Base-by-base conservation (phyloP, 345 rosid species). In the Lumnitzera littorea region DNA sequence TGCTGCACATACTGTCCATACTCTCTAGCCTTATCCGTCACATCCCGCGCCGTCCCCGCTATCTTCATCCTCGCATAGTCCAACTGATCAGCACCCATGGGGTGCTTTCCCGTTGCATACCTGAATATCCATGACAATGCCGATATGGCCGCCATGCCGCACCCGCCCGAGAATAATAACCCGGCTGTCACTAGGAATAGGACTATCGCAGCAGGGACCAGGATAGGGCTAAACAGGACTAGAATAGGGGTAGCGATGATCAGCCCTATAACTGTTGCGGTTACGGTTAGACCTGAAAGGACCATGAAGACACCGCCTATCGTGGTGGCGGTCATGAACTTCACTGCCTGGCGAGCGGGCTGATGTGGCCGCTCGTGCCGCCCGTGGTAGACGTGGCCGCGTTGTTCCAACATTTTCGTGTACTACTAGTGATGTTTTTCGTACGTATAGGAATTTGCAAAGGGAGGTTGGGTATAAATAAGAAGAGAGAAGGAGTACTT, bases 71-170 rank as follows among this genome's bases (percentile, higher is more conserved):
- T 66, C 7, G 82, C 84, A 14, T 75, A 65, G 46, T 84, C 94
- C 55, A 91, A 68, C 70, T 70, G 72, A 43, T 84, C 89, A 2
- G 88, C 82, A 8, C 91, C 89, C 27, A 53, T 55, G 4, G 89
- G 96, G 15, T 76, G 91, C 64, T 81, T 80, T 23, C 91, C 91
- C 0, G 74, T 67, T n/a, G 74, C 62, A 51, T 78, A 88, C 15
- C 61, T 72, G 66, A 85, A 86, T n/a, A 84, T 73, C 98, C 96
- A 91, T 46, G 84, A 20, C 17, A 86, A 27, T 16, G 80, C 63
- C 55, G 80, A 65, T 29, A 78, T 31, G 1, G 89, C 94, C 11
- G 84, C 84, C 60, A 73, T 68, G 1, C 94, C 88, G 60, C 72
- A 84, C 0, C 76, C 84, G 11, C 87, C 79, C 0, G 91, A 82